These are phyloP conservation scores for Abrus precatorius DNA, from an alignment of 306 rosid genomes.

Conservation along the genomic window DNA sequence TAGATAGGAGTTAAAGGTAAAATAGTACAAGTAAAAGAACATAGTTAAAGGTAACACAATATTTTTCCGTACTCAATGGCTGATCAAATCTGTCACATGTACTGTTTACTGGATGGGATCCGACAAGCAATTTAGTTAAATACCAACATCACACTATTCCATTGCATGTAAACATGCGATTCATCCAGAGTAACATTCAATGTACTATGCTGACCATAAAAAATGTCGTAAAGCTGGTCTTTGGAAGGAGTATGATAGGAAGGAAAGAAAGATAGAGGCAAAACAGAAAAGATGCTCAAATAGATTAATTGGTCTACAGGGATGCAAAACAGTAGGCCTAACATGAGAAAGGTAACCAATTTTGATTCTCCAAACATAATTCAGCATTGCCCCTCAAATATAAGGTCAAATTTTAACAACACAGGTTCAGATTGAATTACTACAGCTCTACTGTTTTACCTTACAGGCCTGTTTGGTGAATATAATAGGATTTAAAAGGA, in stretches of 20 bases:
- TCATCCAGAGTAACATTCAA: conserved; percentile 14
- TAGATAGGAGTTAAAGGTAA: conserved; percentile 9
- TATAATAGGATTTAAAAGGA: too few species aligned
- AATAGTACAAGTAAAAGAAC: conserved; percentile 17
- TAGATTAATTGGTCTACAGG: conserved; percentile 2
- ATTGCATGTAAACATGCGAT: conserved; percentile 27
- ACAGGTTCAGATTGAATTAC: conserved; percentile 9
- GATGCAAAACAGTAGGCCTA: neutral
- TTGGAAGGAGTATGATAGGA: neutral
- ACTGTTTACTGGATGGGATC: conserved; percentile 25
- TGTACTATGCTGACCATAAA: conserved; percentile 31
- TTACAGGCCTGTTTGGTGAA: too few species aligned
- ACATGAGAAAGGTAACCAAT: conserved; percentile 8
- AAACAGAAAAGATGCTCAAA: neutral
- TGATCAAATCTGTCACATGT: conserved; percentile 14
- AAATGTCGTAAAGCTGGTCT: conserved; percentile 15
- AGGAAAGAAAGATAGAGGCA: neutral
- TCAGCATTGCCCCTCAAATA: conserved; percentile 4
- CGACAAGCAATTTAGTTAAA: conserved; percentile 10
- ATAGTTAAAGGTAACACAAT: neutral
- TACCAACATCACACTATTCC: conserved; percentile 15
- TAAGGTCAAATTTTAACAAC: conserved; percentile 40
- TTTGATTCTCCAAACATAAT: neutral
- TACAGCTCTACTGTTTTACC: neutral
- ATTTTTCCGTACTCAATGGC: conserved; percentile 8